These are phyloP conservation scores for Flaveria ramosissima DNA, from an alignment of 129 eudicot genomes.

Conservation along the genomic window DNA sequence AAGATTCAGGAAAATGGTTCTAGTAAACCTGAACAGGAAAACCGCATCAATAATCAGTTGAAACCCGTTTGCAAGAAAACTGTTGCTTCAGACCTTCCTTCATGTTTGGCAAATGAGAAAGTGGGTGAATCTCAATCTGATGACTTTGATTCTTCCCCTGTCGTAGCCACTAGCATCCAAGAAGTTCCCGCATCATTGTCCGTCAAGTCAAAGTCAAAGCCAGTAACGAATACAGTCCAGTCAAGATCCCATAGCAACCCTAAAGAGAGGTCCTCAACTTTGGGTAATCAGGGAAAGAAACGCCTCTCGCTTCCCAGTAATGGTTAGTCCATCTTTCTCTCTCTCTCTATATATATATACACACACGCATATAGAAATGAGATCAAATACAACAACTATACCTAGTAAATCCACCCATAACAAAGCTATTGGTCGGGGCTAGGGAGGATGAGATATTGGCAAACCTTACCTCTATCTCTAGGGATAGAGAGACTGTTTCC, in stretches of 20 bases:
- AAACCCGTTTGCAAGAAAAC: slow-evolving; percentile 51
- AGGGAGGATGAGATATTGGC: too few species aligned
- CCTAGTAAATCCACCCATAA: too few species aligned
- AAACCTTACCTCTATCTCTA: too few species aligned
- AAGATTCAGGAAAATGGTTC: slow-evolving; percentile 26
- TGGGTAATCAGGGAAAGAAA: slow-evolving; percentile 58
- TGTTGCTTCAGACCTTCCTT: slow-evolving; percentile 34
- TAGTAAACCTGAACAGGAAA: slow-evolving; percentile 40
- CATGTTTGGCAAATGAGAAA: slow-evolving; percentile 45
- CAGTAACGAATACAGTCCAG: slow-evolving; percentile 43
- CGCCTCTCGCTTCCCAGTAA: slow-evolving; percentile 68
- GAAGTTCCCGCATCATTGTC: slow-evolving; percentile 37
- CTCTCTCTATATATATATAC: background rate
- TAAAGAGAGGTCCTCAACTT: slow-evolving; percentile 55
- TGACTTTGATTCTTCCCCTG: slow-evolving; percentile 55
- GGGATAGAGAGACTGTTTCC: too few species aligned
- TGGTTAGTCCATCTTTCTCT: slow-evolving; percentile 43
- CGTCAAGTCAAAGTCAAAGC: slow-evolving; percentile 49
- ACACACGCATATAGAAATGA: background rate
- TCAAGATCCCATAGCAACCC: slow-evolving; percentile 79
- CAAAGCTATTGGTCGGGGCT: too few species aligned
- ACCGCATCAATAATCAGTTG: slow-evolving; percentile 33
- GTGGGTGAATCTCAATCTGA: slow-evolving; percentile 47
- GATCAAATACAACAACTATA: too few species aligned
- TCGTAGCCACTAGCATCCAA: slow-evolving; percentile 43